Percentiles rank a stretch among this genome's conserved stretches.
phyloP scores from a whole-genome alignment of 352 stramenopile genomes.

The Phytophthora pistaciae region DNA sequence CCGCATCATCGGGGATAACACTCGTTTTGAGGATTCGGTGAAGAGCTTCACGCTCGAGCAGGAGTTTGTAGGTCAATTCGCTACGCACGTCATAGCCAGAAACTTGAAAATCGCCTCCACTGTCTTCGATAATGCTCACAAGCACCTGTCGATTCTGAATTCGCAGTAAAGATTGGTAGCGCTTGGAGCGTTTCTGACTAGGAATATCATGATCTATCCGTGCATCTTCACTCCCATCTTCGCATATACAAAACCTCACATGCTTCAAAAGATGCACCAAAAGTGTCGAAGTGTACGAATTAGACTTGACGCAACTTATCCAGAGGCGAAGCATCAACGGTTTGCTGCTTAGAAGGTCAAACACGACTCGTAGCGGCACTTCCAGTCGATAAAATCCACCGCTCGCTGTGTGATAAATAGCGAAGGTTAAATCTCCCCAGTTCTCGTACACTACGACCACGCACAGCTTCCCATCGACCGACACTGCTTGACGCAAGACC shows the following conservation, averaged over 20 bases:
- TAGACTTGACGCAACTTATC: constrained; percentile 75
- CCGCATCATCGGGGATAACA: background rate
- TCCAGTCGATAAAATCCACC: constrained; percentile 42
- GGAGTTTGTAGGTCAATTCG: constrained; percentile 51
- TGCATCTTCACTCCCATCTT: constrained; percentile 23
- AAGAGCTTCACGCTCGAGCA: constrained; percentile 61
- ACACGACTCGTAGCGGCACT: constrained; percentile 44
- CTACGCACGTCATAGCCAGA: constrained; percentile 49
- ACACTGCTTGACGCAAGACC: constrained; percentile 62
- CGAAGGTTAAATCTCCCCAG: constrained; percentile 74
- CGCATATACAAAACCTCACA: constrained; percentile 32
- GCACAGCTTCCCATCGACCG: constrained; percentile 59
- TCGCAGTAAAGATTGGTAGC: constrained; percentile 39
- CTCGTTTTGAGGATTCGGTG: constrained; percentile 37
- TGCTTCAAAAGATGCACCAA: constrained; percentile 57
- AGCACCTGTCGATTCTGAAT: constrained; percentile 60
- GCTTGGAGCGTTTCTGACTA: constrained; percentile 16
- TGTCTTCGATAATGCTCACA: constrained; percentile 51
- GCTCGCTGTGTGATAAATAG: constrained; percentile 57
- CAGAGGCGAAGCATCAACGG: constrained; percentile 67
- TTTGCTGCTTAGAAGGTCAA: constrained; percentile 46
- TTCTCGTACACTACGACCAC: constrained; percentile 78
- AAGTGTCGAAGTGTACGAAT: constrained; percentile 61
- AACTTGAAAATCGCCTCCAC: constrained; percentile 54
- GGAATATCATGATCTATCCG: constrained; percentile 15